Evolutionary conservation across 345 rosid genomes (phyloP).

Genomic region (Corchorus capsularis): DNA sequence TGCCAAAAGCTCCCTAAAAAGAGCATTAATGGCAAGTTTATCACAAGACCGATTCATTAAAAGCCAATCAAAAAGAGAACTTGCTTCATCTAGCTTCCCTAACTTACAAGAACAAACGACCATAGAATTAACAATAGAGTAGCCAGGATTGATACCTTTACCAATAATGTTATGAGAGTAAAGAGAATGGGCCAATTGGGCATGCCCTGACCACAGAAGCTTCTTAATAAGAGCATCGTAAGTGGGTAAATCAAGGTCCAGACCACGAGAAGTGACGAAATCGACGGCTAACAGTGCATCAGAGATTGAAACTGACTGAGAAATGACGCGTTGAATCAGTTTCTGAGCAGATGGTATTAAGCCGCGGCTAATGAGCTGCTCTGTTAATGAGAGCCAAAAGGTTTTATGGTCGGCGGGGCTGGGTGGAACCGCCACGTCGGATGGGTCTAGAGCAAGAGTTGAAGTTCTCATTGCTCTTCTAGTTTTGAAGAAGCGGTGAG

Average conservation of each 20-base stretch:
- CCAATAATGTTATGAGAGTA: slow-evolving; percentile 39
- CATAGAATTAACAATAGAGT: slow-evolving; percentile 47
- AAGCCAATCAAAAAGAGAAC: slow-evolving; percentile 46
- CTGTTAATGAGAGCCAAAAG: slow-evolving; percentile 45
- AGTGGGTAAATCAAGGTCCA: slow-evolving; percentile 43
- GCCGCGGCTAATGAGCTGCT: slow-evolving; percentile 46
- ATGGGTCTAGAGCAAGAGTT: slow-evolving; percentile 34
- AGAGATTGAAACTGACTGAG: slow-evolving; percentile 34
- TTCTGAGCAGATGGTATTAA: slow-evolving; percentile 42
- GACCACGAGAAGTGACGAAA: slow-evolving; percentile 39
- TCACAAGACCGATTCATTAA: slow-evolving; percentile 36
- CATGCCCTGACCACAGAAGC: slow-evolving; percentile 46
- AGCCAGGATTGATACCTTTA: slow-evolving; percentile 45
- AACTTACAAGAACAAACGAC: slow-evolving; percentile 54
- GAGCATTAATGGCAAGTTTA: slow-evolving; percentile 36
- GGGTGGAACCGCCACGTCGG: slow-evolving; percentile 22
- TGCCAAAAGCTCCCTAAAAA: slow-evolving; percentile 43
- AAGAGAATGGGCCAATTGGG: slow-evolving; percentile 41
- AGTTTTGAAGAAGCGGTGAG: slow-evolving; percentile 29
- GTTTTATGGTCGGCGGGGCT: slow-evolving; percentile 36
- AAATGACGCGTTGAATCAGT: slow-evolving; percentile 44
- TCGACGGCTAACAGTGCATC: slow-evolving; percentile 44
- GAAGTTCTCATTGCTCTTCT: slow-evolving; percentile 39
- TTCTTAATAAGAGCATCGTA: slow-evolving; percentile 40
- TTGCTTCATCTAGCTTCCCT: slow-evolving; percentile 57